Evolutionary conservation across 2,329 filamentous ascomycete genomes (phyloP), one percentile per base, ranked within the genome.

Genomic region (Ophiosphaerella herpotricha): DNA sequence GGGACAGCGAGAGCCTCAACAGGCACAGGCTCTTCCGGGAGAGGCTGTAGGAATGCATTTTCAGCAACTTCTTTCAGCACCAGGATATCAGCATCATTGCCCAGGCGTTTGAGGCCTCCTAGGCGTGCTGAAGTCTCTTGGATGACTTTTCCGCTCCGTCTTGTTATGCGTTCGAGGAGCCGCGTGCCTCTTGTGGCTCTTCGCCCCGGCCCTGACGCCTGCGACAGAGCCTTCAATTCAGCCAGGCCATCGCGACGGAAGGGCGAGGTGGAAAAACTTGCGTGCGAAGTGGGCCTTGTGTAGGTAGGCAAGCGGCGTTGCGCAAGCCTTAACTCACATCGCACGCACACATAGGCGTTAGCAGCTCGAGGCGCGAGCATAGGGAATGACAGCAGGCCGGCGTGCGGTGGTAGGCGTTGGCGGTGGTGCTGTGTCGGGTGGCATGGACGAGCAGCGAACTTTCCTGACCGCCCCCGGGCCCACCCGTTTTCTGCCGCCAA

Each of bases 311-410:
- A 40, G 40, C 54, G 53, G 12, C 60, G 57, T 14, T 61, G 66
- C 44, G 57, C 61, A 44, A 61, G 58, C 45, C 58, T 60, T 35
- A 73, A 61, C 58, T 73, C 68, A 66, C 72, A 75, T 57, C 68
- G 68, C 36, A 74, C 54, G 67, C 71, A 75, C 57, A 74, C 60
- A 45, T 70, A 73, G 57, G 71, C 70, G 60, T 63, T 61, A 48
- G 70, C 63, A 48, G 67, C 60, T 54, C 67, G 64, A 46, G 62
- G 61, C 45, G 66, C 66, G 64, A 73, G 68, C 72, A 75, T 74
- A 61, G 55, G 59, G 62, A 58, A 55, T 40, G 43, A 48, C 23
- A 40, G 33, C 31, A 21, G 38, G 23, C 29, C 7, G 32, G 14
- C 29, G 14, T 18, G 12, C 23, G 16, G 14, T 21, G 43, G 43